A percentile compares a stretch with the other conserved stretches of the same genome.
These are phyloP conservation scores for Penicillium decumbens DNA, from an alignment of 2,329 filamentous ascomycete genomes.

Conservation along the genomic window DNA sequence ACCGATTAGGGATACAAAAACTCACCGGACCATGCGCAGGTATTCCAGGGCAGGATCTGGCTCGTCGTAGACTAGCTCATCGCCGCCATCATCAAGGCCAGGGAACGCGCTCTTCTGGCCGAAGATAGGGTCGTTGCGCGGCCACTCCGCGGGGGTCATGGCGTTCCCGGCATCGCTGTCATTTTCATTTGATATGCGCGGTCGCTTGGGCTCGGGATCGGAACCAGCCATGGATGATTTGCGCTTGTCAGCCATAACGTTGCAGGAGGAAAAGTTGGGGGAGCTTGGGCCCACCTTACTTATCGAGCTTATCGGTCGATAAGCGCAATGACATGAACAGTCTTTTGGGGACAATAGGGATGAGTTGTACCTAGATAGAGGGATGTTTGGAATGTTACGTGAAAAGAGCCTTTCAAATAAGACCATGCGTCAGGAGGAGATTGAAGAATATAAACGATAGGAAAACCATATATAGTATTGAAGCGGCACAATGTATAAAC, in stretches of 20 bases:
- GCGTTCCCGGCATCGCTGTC: conserved; percentile 23
- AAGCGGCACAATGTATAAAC: no score
- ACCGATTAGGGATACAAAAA: conserved; percentile 11
- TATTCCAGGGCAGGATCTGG: conserved; percentile 66
- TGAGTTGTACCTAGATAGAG: no score
- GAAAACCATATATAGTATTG: no score
- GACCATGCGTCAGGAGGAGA: no score
- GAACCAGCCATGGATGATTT: conserved; percentile 20
- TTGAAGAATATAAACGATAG: no score
- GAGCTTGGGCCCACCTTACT: conserved; percentile 24
- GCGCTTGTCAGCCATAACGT: conserved; percentile 34
- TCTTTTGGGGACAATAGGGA: background rate
- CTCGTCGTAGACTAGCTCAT: conserved; percentile 64
- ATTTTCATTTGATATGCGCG: conserved; percentile 28
- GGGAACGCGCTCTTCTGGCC: conserved; percentile 70
- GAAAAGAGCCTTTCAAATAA: no score
- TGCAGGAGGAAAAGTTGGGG: conserved; percentile 17
- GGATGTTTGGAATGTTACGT: no score
- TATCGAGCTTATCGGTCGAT: conserved; percentile 7
- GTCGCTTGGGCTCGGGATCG: conserved; percentile 28
- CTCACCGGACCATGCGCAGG: conserved; percentile 66
- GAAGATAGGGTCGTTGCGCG: conserved; percentile 58
- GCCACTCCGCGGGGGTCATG: conserved; percentile 32
- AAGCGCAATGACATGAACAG: background rate
- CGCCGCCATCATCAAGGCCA: conserved; percentile 49